These are phyloP conservation scores for Erodium chrysanthum DNA, from an alignment of 441 rosid species.

Conservation along the genomic window DNA sequence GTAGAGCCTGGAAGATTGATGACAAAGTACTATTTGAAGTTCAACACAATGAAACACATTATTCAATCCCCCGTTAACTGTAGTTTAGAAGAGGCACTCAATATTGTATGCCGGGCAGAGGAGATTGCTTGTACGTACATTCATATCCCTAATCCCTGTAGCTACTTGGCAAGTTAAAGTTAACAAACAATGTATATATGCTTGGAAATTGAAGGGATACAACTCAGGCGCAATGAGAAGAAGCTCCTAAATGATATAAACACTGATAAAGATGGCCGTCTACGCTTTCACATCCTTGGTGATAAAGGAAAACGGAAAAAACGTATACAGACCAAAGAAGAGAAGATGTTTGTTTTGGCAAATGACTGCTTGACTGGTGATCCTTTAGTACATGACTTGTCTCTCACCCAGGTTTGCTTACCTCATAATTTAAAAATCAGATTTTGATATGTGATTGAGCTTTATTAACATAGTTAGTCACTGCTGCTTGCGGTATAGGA, in stretches of 20 bases:
- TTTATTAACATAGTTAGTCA: slow-evolving; percentile 19
- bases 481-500: slow-evolving; percentile 44
- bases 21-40: slow-evolving; percentile 92
- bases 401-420: slow-evolving; percentile 68
- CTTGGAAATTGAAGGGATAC: slow-evolving; percentile 72
- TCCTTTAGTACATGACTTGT: slow-evolving; percentile 78
- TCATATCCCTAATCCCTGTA: slow-evolving; percentile 14
- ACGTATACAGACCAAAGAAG: slow-evolving; percentile 88
- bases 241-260: slow-evolving; percentile 82
- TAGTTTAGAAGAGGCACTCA: slow-evolving; percentile 72
- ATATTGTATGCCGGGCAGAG: slow-evolving; percentile 67
- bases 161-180: slow-evolving; percentile 7
- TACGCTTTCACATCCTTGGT: slow-evolving; percentile 72
- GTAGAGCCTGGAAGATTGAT: slow-evolving; percentile 91
- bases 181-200: slow-evolving; percentile 17
- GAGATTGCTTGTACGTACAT: slow-evolving; percentile 76
- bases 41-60: slow-evolving; percentile 81
- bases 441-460: slow-evolving; percentile 17
- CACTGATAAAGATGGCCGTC: slow-evolving; percentile 65
- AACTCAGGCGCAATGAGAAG: slow-evolving; percentile 92
- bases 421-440: slow-evolving; percentile 4
- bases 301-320: slow-evolving; percentile 81
- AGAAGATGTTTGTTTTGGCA: slow-evolving; percentile 77
- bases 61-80: slow-evolving; percentile 55
- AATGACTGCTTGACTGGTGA: slow-evolving; percentile 95